Percentiles rank a stretch among this genome's conserved stretches.
Evolutionary conservation across 441 rosid genomes (phyloP).

Genomic region (Francoa sonchifolia): DNA sequence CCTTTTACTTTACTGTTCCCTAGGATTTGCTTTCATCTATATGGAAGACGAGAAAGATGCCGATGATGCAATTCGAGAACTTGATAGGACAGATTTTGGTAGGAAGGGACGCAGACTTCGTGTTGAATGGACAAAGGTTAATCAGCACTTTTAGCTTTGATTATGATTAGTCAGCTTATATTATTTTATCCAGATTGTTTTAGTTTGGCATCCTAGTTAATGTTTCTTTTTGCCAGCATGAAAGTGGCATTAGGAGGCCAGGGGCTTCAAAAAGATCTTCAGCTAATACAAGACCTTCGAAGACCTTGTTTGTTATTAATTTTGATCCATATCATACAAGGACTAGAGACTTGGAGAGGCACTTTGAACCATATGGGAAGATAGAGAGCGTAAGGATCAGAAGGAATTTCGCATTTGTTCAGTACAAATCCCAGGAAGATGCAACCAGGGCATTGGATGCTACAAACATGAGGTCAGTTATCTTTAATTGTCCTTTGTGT

Average conservation of each 20-base stretch:
- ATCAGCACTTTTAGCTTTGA: not conserved
- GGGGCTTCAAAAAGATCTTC: conserved; percentile 61
- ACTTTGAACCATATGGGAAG: conserved; percentile 73
- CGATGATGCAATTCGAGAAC: conserved; percentile 85
- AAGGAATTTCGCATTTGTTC: conserved; percentile 74
- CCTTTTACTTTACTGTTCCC: conserved; percentile 6
- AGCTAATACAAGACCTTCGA: conserved; percentile 56
- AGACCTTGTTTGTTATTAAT: conserved; percentile 86
- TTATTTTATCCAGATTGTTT: not conserved
- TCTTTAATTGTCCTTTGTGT: not conserved
- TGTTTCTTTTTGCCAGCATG: conserved; percentile 39
- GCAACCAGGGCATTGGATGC: conserved; percentile 69
- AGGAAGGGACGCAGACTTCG: conserved; percentile 93
- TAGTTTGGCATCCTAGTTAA: not conserved
- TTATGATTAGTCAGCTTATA: not conserved
- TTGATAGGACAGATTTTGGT: conserved; percentile 76
- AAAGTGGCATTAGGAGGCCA: conserved; percentile 65
- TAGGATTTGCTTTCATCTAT: conserved; percentile 87
- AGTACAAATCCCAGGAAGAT: conserved; percentile 68
- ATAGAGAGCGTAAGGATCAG: conserved; percentile 57
- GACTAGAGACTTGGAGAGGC: conserved; percentile 55
- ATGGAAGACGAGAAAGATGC: conserved; percentile 99
- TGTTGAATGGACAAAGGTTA: conserved; percentile 95
- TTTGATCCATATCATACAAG: conserved; percentile 62
- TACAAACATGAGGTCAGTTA: conserved; percentile 58